phyloP scores from a whole-genome alignment of 305 asterid species.

The Fraxinus latifolia region DNA sequence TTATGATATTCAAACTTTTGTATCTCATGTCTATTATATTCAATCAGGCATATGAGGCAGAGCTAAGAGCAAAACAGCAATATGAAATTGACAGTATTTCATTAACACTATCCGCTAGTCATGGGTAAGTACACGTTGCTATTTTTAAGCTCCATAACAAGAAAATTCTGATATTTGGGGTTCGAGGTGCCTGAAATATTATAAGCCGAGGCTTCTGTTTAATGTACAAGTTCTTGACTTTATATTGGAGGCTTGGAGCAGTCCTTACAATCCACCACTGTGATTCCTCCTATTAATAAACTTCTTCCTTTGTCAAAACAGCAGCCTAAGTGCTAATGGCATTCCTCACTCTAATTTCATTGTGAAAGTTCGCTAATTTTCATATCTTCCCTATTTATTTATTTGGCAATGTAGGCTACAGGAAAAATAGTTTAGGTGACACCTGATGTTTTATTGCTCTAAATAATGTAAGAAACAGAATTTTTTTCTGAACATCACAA shows the following conservation, averaged over 20 bases:
- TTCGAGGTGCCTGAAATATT: background rate
- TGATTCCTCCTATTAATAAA: background rate
- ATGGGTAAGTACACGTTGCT: slow-evolving; percentile 56
- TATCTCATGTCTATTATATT: slow-evolving; percentile 6
- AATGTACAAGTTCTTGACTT: background rate
- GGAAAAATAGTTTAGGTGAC: background rate
- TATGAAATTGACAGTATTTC: slow-evolving; percentile 49
- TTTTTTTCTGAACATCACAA: background rate
- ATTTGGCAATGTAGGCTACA: background rate
- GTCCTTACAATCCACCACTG: background rate
- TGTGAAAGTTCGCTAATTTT: background rate
- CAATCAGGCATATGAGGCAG: slow-evolving; percentile 79
- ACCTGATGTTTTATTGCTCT: background rate
- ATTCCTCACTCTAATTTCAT: background rate
- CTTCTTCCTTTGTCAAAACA: background rate
- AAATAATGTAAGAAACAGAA: background rate
- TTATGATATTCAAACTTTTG: background rate
- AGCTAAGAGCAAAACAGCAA: slow-evolving; percentile 73
- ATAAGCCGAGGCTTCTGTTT: background rate
- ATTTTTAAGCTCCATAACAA: background rate
- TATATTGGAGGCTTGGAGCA: background rate
- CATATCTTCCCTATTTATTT: background rate
- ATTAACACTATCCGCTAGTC: slow-evolving; percentile 71
- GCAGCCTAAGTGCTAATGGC: background rate
- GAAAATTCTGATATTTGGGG: background rate